phyloP scores from a whole-genome alignment of 495 filamentous ascomycete species.

The Bacidia rubella region DNA sequence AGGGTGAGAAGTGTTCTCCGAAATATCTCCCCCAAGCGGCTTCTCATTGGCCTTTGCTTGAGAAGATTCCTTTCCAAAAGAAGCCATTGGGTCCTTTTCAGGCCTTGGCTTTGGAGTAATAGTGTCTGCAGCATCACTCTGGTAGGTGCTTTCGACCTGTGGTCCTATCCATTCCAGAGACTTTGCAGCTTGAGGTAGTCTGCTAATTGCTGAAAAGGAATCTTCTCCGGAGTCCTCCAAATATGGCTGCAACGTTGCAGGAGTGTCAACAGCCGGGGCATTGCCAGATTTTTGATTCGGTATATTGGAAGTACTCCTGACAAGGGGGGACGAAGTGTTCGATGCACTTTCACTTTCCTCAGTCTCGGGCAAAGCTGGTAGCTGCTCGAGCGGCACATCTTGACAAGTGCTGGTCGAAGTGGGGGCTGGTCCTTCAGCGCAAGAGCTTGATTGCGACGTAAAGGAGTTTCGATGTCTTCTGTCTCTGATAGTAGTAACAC shows the following conservation, averaged over 20 bases:
- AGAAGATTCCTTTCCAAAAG: neutral
- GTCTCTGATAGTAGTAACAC: constrained; percentile 7
- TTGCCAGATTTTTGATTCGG: constrained; percentile 2
- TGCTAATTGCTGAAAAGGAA: neutral
- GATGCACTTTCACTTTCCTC: constrained; percentile 12
- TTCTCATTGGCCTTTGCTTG: neutral
- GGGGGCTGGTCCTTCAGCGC: constrained; percentile 4
- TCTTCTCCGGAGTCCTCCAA: constrained; percentile 13
- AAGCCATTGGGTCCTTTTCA: neutral
- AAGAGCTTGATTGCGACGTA: constrained; percentile 10
- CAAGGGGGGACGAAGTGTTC: constrained; percentile 11
- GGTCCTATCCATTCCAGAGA: constrained; percentile 2
- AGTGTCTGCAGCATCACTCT: neutral
- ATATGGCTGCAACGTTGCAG: constrained; percentile 12
- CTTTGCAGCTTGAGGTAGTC: neutral
- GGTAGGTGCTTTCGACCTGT: neutral
- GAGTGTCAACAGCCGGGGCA: constrained; percentile 10
- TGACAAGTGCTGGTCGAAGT: constrained; percentile 1
- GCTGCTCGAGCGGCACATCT: constrained; percentile 14
- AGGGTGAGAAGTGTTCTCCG: neutral
- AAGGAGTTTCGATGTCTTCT: constrained; percentile 17
- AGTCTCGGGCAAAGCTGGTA: constrained; percentile 17
- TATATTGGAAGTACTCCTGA: constrained; percentile 8
- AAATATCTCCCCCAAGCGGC: neutral
- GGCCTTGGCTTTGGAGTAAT: constrained; percentile 1